phyloP scores from a whole-genome alignment of 2,329 filamentous ascomycete genomes.

The Bipolaris gigantea region DNA sequence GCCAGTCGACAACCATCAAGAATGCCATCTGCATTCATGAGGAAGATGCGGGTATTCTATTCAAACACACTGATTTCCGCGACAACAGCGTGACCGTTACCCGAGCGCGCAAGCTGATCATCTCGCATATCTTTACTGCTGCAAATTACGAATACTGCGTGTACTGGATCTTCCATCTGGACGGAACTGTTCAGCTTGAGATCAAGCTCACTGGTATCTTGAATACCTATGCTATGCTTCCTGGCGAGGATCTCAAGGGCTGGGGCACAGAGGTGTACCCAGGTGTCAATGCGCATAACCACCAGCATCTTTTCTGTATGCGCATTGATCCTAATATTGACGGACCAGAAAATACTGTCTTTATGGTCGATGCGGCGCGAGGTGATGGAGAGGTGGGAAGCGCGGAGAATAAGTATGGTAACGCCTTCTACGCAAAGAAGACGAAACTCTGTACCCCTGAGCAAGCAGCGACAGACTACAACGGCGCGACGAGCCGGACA shows the following conservation, averaged over 20 bases:
- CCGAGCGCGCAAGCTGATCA: conserved; percentile 78
- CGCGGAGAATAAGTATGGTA: conserved; percentile 82
- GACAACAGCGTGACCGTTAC: conserved; percentile 87
- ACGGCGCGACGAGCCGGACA: conserved; percentile 75
- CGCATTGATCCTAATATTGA: conserved; percentile 87
- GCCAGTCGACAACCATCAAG: conserved; percentile 78
- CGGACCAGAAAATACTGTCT: conserved; percentile 80
- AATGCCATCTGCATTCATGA: conserved; percentile 96
- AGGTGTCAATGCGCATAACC: conserved; percentile 91
- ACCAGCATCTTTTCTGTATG: conserved; percentile 92
- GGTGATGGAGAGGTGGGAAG: conserved; percentile 77
- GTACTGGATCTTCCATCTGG: conserved; percentile 90
- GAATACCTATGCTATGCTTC: conserved; percentile 83
- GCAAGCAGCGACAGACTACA: conserved; percentile 75
- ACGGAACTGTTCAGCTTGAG: conserved; percentile 88
- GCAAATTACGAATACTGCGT: conserved; percentile 93
- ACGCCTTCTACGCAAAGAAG: conserved; percentile 84
- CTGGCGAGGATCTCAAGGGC: conserved; percentile 77
- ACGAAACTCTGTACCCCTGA: conserved; percentile 74
- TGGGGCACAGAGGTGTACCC: conserved; percentile 94
- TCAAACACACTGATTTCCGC: conserved; percentile 93
- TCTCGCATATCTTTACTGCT: conserved; percentile 91
- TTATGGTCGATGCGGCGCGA: conserved; percentile 74
- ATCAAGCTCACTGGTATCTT: conserved; percentile 88
- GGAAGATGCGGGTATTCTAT: conserved; percentile 86